Evolutionary conservation across 148 eudicot species (phyloP).

Genomic region (Cornus controversa): DNA sequence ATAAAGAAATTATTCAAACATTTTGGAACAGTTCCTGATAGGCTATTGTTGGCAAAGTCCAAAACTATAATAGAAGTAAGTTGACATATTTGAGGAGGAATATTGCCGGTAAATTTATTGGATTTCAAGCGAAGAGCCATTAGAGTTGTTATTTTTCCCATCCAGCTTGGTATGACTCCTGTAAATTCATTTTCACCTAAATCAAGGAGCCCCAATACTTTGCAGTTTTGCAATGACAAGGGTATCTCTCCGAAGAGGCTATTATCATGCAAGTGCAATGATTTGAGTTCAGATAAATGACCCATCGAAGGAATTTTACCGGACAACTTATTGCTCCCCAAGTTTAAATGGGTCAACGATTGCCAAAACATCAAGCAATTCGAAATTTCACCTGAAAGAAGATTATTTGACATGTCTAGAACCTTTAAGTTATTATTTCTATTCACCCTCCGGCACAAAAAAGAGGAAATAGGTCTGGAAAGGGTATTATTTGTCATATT

Average conservation of each 20-base stretch:
- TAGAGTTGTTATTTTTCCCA: background rate
- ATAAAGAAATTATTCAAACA: background rate
- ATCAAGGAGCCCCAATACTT: background rate
- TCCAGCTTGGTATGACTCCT: background rate
- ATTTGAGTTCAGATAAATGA: background rate
- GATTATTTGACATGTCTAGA: background rate
- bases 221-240: background rate
- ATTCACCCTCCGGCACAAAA: conserved; percentile 3
- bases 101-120: background rate
- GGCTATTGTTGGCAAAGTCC: background rate
- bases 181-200: too few relatives aligned
- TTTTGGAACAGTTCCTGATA: background rate
- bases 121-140: background rate
- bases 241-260: background rate
- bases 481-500: conserved; percentile 4
- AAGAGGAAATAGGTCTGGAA: conserved; percentile 6
- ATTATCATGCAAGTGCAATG: background rate
- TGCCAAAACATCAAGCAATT: conserved; percentile 13
- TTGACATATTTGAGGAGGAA: background rate
- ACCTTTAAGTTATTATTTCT: conserved; percentile 6
- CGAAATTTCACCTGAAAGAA: conserved; percentile 3
- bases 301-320: conserved; percentile 4
- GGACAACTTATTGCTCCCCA: background rate
- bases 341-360: too few relatives aligned
- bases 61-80: background rate